Evolutionary conservation across 257 asterid genomes (phyloP).

Genomic region (Jaltomata sinuosa): DNA sequence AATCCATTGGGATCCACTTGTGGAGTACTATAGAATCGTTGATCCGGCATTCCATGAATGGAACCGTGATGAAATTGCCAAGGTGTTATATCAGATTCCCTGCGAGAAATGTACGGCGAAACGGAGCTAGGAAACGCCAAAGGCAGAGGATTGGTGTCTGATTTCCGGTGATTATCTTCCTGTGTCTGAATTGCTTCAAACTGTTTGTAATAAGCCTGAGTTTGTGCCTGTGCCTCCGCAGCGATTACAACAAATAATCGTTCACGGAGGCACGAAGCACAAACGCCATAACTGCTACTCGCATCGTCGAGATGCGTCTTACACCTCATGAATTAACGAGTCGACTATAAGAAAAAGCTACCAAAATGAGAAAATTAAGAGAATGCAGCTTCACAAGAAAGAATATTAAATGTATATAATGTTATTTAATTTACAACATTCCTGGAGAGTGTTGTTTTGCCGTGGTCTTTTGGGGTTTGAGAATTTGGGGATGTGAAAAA

Average conservation of each 20-base stretch:
- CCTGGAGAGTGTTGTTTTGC: no score
- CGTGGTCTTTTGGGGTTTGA: no score
- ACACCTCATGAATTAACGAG: conserved; percentile 44
- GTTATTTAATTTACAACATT: no score
- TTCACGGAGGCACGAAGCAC: conserved; percentile 85
- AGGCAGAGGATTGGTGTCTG: conserved; percentile 19
- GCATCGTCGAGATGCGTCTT: conserved; percentile 44
- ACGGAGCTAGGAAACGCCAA: conserved; percentile 11
- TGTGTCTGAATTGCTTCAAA: conserved; percentile 1
- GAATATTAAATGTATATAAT: no score
- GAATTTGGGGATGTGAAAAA: no score
- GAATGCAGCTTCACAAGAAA: no score
- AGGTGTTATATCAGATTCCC: no score
- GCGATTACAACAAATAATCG: conserved; percentile 50
- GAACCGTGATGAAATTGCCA: no score
- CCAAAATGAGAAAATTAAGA: no score
- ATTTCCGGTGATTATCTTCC: conserved; percentile 24
- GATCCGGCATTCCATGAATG: conserved; percentile 12
- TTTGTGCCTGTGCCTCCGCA: conserved; percentile 32
- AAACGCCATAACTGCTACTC: conserved; percentile 64
- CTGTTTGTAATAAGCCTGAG: conserved; percentile 7
- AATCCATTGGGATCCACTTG: conserved; percentile 21
- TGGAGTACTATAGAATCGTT: conserved; percentile 27
- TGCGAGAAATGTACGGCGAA: no score
- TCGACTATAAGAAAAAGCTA: no score